phyloP scores from a whole-genome alignment of 768 basidiomycete genomes.

The Russula virescens region DNA sequence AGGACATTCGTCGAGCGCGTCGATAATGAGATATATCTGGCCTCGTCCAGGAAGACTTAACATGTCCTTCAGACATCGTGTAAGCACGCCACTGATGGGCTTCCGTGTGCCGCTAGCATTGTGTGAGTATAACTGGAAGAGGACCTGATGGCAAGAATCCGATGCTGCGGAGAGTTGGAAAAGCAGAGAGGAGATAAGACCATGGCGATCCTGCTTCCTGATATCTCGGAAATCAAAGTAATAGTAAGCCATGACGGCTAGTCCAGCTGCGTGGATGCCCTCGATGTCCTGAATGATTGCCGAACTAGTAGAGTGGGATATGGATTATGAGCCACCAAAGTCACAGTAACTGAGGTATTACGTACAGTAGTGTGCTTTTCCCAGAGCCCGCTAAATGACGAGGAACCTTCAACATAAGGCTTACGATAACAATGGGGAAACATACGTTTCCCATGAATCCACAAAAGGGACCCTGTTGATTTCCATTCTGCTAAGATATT shows the following conservation, averaged over 20 bases:
- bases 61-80: not conserved
- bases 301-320: not conserved
- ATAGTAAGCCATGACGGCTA: not conserved
- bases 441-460: slow-evolving; percentile 14
- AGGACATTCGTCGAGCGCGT: slow-evolving; percentile 9
- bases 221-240: not conserved
- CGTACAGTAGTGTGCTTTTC: slow-evolving; percentile 11
- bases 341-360: not conserved
- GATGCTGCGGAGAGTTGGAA: not conserved
- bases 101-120: not conserved
- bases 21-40: not conserved
- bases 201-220: not conserved
- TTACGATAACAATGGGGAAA: accelerated
- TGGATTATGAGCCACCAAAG: not conserved
- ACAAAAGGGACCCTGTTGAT: not conserved
- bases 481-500: not conserved
- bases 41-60: not conserved
- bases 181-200: not conserved
- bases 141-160: not conserved
- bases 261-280: not conserved
- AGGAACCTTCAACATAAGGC: not conserved
- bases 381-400: not conserved
- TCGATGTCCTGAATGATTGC: slow-evolving; percentile 2
- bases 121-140: not conserved
- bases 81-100: not conserved